Conservation (phyloP, 768 basidiomycete species). For the Kwoniella sp. region DNA sequence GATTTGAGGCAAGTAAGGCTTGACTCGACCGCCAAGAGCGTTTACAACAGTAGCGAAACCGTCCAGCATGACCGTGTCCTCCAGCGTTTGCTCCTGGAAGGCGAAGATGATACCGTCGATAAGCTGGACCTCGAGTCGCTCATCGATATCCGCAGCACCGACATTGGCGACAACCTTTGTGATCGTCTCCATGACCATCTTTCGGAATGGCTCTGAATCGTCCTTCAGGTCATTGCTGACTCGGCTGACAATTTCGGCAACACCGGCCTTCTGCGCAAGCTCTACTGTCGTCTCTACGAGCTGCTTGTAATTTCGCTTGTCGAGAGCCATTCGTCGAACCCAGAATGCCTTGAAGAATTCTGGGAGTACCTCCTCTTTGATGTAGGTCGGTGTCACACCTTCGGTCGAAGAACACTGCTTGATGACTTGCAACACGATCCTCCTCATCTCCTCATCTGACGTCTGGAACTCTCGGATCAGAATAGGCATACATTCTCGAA, state of each 20-base stretch:
- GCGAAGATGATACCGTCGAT: conserved; percentile 99
- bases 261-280: conserved; percentile 94
- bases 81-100: conserved; percentile 99
- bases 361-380: conserved; percentile 95
- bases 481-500: conserved; percentile 70
- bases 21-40: conserved; percentile 89
- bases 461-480: conserved; percentile 91
- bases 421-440: conserved; percentile 98
- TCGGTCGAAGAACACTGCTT: conserved; percentile 99
- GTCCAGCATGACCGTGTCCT: conserved; percentile 98
- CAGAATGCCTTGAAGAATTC: conserved; percentile 99
- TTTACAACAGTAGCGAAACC: conserved; percentile 98
- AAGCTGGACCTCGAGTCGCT: conserved; percentile 86
- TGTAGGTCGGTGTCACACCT: conserved; percentile 92
- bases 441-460: conserved; percentile 99
- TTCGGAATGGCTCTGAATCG: conserved; percentile 63
- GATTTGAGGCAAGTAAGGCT: conserved; percentile 97
- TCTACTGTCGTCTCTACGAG: conserved; percentile 99
- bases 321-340: conserved; percentile 91
- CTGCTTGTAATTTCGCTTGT: conserved; percentile 91
- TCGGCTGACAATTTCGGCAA: conserved; percentile 89
- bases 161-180: conserved; percentile 91
- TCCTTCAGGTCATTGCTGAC: conserved; percentile 85
- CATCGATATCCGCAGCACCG: conserved; percentile 97
- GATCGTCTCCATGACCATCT: conserved; percentile 99